Evolutionary conservation across 1,284 basidiomycete genomes (phyloP), one percentile per base, ranked within the genome.

Genomic region (Papiliotrema terrestris): DNA sequence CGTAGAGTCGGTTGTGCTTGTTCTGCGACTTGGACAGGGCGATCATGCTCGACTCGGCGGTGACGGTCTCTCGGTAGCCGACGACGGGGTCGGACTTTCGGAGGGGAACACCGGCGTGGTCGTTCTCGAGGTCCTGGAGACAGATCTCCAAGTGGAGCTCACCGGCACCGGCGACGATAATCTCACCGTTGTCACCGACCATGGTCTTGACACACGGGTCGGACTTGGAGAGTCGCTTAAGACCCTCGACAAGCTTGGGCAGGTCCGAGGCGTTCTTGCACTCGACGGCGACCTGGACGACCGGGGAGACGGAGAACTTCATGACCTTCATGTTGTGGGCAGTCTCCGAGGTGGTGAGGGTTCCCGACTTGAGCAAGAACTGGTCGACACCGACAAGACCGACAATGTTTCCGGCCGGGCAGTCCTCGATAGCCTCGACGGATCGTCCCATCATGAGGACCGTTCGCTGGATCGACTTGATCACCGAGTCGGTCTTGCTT

Each of bases 291-390:
- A 98, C 92, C 79, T 89, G 96, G 48, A 99, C 96, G 86, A 99
- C 96, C 72, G 95, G 96, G 43, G 96, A 98, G 62, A 98, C 96
- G 76, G 92, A 95, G 85, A 95, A 96, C 83, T 91, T 93, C 95
- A 98, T 98, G 80, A 98, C 94, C 83, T 83, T 92, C 91, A 98
- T 96, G 86, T 98, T 98, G 85, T 98, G 96, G 52, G 96, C 96
- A 56, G 94, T 97, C 82, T 98, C 96, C 57, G 91, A 93, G 61
- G 88, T 87, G 63, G 96, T 98, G 72, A 99, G 86, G 65, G 96
- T 99, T 80, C 96, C 95, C 68, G 86, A 92, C 86, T 98, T 98
- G 80, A 98, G 88, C 82, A 99, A 82, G 90, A 98, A 99, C 82
- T 98, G 96, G 82, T 99, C 96, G 73, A 98, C 90, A 84, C 96